phyloP scores from a whole-genome alignment of 2,329 filamentous ascomycete genomes.

The Hymenoscyphus occultus region DNA sequence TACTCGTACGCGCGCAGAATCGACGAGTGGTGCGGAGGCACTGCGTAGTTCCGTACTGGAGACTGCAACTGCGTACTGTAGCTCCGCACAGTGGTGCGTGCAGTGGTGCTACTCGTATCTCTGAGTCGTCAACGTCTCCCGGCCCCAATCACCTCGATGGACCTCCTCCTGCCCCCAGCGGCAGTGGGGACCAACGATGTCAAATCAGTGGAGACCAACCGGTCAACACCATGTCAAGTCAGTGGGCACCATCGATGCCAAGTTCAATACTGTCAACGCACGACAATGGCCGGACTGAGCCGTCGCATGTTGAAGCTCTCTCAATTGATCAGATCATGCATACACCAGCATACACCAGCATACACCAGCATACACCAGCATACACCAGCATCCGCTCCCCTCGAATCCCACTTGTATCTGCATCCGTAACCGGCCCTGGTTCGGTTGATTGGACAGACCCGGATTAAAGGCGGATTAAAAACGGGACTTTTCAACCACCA shows the following conservation, averaged over 20 bases:
- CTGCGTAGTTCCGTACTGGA: no score
- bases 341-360: not conserved
- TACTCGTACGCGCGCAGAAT: no score
- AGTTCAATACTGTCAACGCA: constrained; percentile 11
- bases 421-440: not conserved
- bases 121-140: no score
- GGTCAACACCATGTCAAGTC: no score
- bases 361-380: not conserved
- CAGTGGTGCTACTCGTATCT: no score
- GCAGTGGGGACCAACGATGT: not conserved
- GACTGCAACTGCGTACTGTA: no score
- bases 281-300: constrained; percentile 4
- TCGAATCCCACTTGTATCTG: constrained; percentile 1
- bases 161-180: not conserved
- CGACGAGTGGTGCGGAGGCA: no score
- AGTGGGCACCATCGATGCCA: not conserved
- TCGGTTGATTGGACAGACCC: constrained; percentile 9
- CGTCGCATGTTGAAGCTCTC: constrained; percentile 1
- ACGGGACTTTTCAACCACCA: constrained; percentile 4
- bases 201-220: no score
- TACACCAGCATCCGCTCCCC: not conserved
- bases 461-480: constrained; percentile 2
- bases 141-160: no score
- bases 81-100: no score
- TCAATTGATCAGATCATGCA: constrained; percentile 11